Percentiles rank a stretch among this genome's conserved stretches.
phyloP scores from a whole-genome alignment of 805 yeast genomes.

The Wickerhamomyces silvicola region DNA sequence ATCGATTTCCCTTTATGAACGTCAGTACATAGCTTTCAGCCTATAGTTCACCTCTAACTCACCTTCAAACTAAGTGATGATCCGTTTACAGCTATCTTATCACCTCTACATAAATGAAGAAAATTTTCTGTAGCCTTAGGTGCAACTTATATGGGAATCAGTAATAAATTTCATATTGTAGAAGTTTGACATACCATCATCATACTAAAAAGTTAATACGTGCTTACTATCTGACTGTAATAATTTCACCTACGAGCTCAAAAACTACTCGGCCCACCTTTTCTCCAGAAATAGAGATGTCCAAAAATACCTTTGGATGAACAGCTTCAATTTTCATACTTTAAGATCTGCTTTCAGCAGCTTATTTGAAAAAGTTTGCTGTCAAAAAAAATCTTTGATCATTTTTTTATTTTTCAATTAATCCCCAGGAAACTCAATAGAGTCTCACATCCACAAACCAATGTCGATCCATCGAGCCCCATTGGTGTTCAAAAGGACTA shows the following conservation, averaged over 20 bases:
- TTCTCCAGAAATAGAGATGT: conserved; percentile 38
- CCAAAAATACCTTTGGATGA: conserved; percentile 35
- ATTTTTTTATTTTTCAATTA: too few species aligned
- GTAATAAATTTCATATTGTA: too few species aligned
- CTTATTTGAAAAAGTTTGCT: too few species aligned
- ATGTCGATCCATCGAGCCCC: too few species aligned
- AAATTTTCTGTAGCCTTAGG: conserved; percentile 54
- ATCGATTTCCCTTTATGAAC: conserved; percentile 37
- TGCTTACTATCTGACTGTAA: too few species aligned
- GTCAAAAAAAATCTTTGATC: too few species aligned
- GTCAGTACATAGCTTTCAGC: too few species aligned
- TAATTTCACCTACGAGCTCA: conserved; percentile 37
- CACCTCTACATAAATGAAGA: conserved; percentile 36
- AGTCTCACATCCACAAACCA: too few species aligned
- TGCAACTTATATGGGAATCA: conserved; percentile 40
- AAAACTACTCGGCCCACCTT: conserved; percentile 55
- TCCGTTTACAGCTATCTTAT: conserved; percentile 18
- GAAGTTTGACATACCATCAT: conserved; percentile 2
- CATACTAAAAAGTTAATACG: conserved; percentile 2
- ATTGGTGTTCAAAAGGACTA: too few species aligned
- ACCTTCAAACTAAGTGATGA: conserved; percentile 28
- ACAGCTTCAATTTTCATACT: conserved; percentile 10
- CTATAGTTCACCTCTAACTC: neutral
- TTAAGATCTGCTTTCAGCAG: too few species aligned
- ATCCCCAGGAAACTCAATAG: too few species aligned